phyloP scores from a whole-genome alignment of 768 basidiomycete species.

The Leucogyrophana mollusca region DNA sequence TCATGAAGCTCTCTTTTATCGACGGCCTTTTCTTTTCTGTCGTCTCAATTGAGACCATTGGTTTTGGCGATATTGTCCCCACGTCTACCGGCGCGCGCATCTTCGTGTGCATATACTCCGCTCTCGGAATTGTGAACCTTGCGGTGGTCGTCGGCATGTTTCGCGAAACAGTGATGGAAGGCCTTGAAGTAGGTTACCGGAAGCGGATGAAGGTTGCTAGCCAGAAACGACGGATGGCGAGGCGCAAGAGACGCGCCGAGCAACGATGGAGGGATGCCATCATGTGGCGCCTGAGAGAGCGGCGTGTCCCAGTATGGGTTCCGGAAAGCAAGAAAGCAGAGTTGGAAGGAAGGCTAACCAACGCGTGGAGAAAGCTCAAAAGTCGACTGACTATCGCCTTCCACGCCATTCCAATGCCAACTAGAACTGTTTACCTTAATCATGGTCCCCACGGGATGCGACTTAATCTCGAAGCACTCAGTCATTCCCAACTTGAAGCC shows the following conservation, averaged over 20 bases:
- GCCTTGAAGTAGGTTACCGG: constrained; percentile 63
- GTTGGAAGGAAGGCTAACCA: background rate
- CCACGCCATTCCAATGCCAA: constrained; percentile 11
- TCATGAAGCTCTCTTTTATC: constrained; percentile 58
- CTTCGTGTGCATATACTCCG: constrained; percentile 57
- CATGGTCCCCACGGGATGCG: constrained; percentile 45
- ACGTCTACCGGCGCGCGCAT: constrained; percentile 47
- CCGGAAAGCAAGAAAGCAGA: constrained; percentile 26
- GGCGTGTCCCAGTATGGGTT: constrained; percentile 54
- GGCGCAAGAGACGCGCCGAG: constrained; percentile 43
- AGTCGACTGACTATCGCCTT: constrained; percentile 6
- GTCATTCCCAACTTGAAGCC: constrained; percentile 51
- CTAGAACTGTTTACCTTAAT: constrained; percentile 7
- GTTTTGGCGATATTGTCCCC: constrained; percentile 77
- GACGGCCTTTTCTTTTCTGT: constrained; percentile 79
- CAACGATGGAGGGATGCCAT: constrained; percentile 60
- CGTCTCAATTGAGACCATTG: constrained; percentile 69
- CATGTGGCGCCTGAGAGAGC: constrained; percentile 58
- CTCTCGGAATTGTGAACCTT: constrained; percentile 61
- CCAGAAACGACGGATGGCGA: constrained; percentile 41
- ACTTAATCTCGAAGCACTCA: constrained; percentile 63
- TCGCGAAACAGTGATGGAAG: constrained; percentile 73
- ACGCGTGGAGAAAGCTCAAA: constrained; percentile 11
- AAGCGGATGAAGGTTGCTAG: constrained; percentile 49
- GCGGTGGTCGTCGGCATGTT: constrained; percentile 63